Conservation (phyloP, 2,329 filamentous ascomycete genomes). For the Plenodomus tracheiphilus region DNA sequence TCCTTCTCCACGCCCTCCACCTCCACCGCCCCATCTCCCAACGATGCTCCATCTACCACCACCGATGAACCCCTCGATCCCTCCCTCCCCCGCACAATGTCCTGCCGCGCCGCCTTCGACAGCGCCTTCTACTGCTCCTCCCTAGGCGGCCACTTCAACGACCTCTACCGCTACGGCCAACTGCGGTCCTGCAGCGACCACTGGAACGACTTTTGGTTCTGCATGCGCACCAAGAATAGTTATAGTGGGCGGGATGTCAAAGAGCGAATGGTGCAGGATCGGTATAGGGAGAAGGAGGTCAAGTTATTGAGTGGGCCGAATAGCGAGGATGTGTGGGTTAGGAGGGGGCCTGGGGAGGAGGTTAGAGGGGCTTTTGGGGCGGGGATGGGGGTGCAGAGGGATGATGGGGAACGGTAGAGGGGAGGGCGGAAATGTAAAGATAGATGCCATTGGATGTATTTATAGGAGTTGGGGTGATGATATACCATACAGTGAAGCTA, state of each 20-base stretch:
- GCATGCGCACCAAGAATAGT: slow-evolving; percentile 76
- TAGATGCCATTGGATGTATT: background rate
- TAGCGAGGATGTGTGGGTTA: slow-evolving; percentile 90
- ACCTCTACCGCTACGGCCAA: slow-evolving; percentile 83
- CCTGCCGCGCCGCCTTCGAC: slow-evolving; percentile 89
- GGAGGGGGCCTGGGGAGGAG: slow-evolving; percentile 56
- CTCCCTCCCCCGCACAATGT: slow-evolving; percentile 76
- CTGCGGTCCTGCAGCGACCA: slow-evolving; percentile 78
- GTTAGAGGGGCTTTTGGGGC: slow-evolving; percentile 30
- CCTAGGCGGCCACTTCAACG: slow-evolving; percentile 86
- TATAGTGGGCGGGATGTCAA: slow-evolving; percentile 61
- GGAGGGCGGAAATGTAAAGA: background rate
- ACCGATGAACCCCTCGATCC: slow-evolving; percentile 23
- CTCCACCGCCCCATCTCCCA: slow-evolving; percentile 8
- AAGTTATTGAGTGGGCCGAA: slow-evolving; percentile 71
- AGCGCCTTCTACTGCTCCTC: slow-evolving; percentile 92
- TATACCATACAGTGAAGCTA: background rate
- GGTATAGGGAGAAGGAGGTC: slow-evolving; percentile 68
- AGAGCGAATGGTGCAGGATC: slow-evolving; percentile 63
- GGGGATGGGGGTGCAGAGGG: slow-evolving; percentile 4
- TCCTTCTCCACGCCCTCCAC: slow-evolving; percentile 17
- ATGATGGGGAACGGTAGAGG: background rate
- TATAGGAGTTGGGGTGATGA: slow-evolving; percentile 4
- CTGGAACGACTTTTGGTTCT: slow-evolving; percentile 97
- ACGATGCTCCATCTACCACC: slow-evolving; percentile 4